Evolutionary conservation across 495 filamentous ascomycete genomes (phyloP), one percentile per base, ranked within the genome.

Genomic region (Podospora comata): DNA sequence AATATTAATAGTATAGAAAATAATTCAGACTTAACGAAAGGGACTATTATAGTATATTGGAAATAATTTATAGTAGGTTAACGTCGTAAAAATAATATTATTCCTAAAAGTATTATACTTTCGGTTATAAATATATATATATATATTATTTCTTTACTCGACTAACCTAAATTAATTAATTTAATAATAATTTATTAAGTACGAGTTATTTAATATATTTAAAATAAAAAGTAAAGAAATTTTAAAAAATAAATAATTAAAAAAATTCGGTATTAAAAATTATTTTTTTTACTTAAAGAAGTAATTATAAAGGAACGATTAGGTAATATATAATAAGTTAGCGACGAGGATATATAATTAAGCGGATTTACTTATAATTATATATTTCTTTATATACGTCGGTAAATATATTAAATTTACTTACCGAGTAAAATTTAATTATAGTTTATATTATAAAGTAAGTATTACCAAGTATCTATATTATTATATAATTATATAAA

Each of bases 1-100:
- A 48, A 48, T 58, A 64, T 68, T 64, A 60, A 65, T 53, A 16
- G 32, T 44, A 32, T 60, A 58, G 16, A 58, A 58, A 26, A 58
- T 58, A 58, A 58, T 26, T 58, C 13, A 58, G 20, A 58, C 16
- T 58, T 58, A 58, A 11, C 55, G 13, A 18, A 58, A 58, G 16
- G 55, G 18, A 58, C 18, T 26, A 26, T 58, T 58, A 58, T 58
- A 9, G 13, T 58, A 58, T 58, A 58, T 58, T 58, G 13, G 55
- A 58, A 58, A 58, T 26, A 58, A 16, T 58, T 58, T 58, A 58
- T 58, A 26, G 55, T 26, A 26, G 16, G 55, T 11, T 58, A 26
- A 11, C 55, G 55, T 44, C 16, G 18, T 58, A 26, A 58, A 19
- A 58, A 58, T 58, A 58, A 58, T 58, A 26, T 26, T 58, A 58